These are phyloP conservation scores for Quercus ilex DNA, from an alignment of 306 rosid genomes.

Conservation along the genomic window DNA sequence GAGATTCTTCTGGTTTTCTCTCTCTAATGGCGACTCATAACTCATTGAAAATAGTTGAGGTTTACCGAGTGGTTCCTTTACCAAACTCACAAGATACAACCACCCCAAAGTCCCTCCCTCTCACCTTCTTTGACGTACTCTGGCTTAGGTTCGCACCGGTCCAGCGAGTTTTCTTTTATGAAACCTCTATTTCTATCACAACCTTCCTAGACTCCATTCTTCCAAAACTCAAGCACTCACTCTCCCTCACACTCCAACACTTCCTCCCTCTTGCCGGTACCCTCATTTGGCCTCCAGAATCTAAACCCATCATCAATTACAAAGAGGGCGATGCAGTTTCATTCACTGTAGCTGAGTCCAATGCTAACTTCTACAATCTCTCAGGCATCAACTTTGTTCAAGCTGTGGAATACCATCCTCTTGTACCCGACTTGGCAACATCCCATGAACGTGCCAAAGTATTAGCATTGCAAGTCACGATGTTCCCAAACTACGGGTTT, in stretches of 20 bases:
- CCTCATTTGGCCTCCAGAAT: constrained; percentile 16
- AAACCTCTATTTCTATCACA: neutral
- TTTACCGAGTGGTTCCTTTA: constrained; percentile 11
- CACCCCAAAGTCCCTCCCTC: constrained; percentile 8
- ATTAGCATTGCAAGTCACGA: constrained; percentile 28
- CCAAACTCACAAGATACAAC: neutral
- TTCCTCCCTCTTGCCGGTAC: constrained; percentile 21
- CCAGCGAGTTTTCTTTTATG: constrained; percentile 20
- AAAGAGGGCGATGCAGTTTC: constrained; percentile 21
- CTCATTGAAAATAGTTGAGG: constrained; percentile 3
- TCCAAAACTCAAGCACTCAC: constrained; percentile 21
- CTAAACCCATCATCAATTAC: constrained; percentile 20
- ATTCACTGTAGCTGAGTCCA: constrained; percentile 20
- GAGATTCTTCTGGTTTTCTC: neutral
- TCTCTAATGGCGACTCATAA: neutral
- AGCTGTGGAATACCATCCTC: constrained; percentile 11
- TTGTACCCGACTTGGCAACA: constrained; percentile 1
- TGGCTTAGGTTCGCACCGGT: constrained; percentile 29
- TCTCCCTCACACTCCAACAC: constrained; percentile 26
- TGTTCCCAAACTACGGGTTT: constrained; percentile 25
- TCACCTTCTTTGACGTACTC: constrained; percentile 22
- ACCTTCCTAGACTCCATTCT: neutral
- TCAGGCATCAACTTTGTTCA: neutral
- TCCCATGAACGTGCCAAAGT: constrained; percentile 13
- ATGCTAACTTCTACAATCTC: constrained; percentile 3